A percentile compares a stretch with the other conserved stretches of the same genome.
Conservation (phyloP, 2,329 filamentous ascomycete species). For the Diplodia intermedia region DNA sequence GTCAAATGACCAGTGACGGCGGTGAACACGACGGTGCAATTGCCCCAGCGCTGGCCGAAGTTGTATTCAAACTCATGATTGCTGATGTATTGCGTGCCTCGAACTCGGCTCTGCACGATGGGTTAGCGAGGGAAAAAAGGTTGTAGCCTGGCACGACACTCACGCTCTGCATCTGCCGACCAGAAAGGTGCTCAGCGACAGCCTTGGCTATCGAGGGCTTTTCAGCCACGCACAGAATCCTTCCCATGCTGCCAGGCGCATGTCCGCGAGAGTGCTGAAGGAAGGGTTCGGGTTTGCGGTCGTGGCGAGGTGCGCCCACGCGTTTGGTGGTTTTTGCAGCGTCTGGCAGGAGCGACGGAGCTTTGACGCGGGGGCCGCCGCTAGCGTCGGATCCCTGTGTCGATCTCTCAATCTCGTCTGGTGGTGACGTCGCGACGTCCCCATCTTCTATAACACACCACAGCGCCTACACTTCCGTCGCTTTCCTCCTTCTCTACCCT, state of each 20-base stretch:
- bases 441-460: neutral
- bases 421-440: conserved; percentile 27
- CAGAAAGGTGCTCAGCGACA: conserved; percentile 86
- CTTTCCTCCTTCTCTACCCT: neutral
- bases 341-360: conserved; percentile 19
- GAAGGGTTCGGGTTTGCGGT: neutral
- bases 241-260: conserved; percentile 46
- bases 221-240: conserved; percentile 78
- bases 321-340: conserved; percentile 24
- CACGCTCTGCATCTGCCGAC: conserved; percentile 53
- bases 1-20: conserved; percentile 90
- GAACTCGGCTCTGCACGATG: conserved; percentile 67
- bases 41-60: conserved; percentile 81
- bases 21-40: conserved; percentile 89
- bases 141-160: conserved; percentile 12
- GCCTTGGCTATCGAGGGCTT: conserved; percentile 97
- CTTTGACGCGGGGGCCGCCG: conserved; percentile 20
- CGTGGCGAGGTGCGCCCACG: conserved; percentile 4
- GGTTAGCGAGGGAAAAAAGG: neutral
- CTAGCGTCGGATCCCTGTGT: conserved; percentile 22
- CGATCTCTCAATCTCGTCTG: conserved; percentile 15
- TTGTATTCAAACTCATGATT: conserved; percentile 93
- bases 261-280: neutral
- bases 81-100: conserved; percentile 78
- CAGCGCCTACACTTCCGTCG: conserved; percentile 5